Evolutionary conservation across 2,329 filamentous ascomycete species (phyloP), one percentile per base, ranked within the genome.

Genomic region (Blastomyces parvus): DNA sequence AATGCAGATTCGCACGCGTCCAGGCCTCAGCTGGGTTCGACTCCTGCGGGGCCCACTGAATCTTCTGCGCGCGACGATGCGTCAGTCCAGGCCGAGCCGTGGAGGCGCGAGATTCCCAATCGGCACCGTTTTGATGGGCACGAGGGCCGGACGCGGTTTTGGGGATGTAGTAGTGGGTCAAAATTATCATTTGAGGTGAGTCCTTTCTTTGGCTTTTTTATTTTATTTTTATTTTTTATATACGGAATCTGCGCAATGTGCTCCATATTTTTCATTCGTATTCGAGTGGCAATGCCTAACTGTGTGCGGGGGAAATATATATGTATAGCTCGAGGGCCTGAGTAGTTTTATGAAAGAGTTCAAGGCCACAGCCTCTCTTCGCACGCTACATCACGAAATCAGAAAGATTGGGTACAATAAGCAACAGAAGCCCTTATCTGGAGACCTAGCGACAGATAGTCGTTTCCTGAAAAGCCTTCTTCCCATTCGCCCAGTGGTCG

Each of bases 131-230:
- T 77, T 67, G 68, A 74, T 63, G 75, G 75, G 3, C 70, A 71
- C 50, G 75, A 77, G 61, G 77, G 74, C 0, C 73, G 71, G 64
- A 77, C 75, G n/a, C 73, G 76, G 0, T 78, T 75, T 62, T 75
- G 73, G 52, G 76, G 76, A 8, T 73, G 72, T 2, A 76, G 76
- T 9, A 76, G 77, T 38, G 70, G 74, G 62, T 73, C 74, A 38
- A 77, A 73, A 64, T 62, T 78, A 38, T 70, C 77, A 36, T 69
- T 74, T 6, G 73, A 78, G 71, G 76, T 78, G 53, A 22, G 61
- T 61, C 46, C 27, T 46, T 25, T 40, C 33, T 22, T 9, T 3
- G 30, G n/a, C n/a, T 52, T 11, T 62, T 55, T 46, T 27, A 22
- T 17, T 56, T 36, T 56, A 4, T n/a, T 48, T 48, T 22, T 25